Conservation (phyloP, 176 grass and related monocot species). For the Miscanthus lutarioriparius region DNA sequence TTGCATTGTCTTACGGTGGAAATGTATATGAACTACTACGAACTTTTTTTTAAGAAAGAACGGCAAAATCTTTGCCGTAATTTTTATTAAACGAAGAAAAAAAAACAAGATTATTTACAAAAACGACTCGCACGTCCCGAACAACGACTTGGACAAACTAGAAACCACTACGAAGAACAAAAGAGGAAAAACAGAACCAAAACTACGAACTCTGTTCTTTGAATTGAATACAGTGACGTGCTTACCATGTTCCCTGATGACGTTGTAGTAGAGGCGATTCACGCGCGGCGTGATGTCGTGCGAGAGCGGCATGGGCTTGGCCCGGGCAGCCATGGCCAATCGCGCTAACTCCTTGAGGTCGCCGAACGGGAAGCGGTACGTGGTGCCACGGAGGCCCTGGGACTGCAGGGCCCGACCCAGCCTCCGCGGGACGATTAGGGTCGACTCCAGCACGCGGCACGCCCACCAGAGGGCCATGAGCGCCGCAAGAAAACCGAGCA, state of each 20-base stretch:
- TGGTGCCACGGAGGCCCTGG: slow-evolving; percentile 51
- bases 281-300: slow-evolving; percentile 54
- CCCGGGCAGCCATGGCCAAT: neutral
- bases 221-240: neutral
- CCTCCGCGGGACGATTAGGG: slow-evolving; percentile 40
- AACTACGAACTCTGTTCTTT: neutral
- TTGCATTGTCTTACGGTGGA: neutral
- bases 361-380: slow-evolving; percentile 44
- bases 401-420: slow-evolving; percentile 34
- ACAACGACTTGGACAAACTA: too few species aligned
- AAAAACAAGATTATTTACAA: too few species aligned
- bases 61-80: too few species aligned
- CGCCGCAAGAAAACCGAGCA: neutral
- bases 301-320: slow-evolving; percentile 46
- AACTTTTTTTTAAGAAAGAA: too few species aligned
- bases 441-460: neutral
- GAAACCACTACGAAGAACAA: too few species aligned
- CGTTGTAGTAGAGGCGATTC: slow-evolving; percentile 2
- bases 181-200: too few species aligned
- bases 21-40: too few species aligned
- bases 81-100: too few species aligned
- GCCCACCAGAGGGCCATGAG: slow-evolving; percentile 28
- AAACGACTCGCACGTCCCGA: too few species aligned
- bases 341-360: slow-evolving; percentile 39
- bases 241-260: slow-evolving; percentile 46